Evolutionary conservation across 371 early-diverging fungal genomes (phyloP).

Genomic region (Mycotypha africana): DNA sequence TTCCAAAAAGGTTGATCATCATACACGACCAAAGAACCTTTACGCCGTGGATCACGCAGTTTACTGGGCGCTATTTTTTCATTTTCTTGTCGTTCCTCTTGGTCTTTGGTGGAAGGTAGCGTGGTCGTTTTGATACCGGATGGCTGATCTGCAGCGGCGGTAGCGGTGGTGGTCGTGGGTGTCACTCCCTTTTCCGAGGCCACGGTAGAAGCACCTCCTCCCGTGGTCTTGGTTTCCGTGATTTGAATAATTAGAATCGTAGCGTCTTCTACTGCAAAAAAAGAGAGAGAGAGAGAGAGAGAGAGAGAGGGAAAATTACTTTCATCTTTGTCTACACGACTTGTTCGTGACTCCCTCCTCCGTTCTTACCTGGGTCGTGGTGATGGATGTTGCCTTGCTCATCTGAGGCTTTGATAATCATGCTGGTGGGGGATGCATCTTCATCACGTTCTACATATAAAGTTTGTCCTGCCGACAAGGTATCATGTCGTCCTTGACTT

Average conservation of each 20-base stretch:
- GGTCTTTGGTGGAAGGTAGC: constrained; percentile 16
- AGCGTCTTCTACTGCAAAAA: constrained; percentile 25
- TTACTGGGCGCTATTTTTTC: constrained; percentile 21
- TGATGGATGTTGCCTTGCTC: constrained; percentile 20
- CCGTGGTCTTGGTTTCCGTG: constrained; percentile 19
- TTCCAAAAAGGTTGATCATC: constrained; percentile 50
- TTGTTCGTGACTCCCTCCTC: too few species aligned
- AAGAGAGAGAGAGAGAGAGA: too few species aligned
- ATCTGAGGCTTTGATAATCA: constrained; percentile 38
- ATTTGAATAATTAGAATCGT: constrained; percentile 36
- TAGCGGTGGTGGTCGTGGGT: constrained; percentile 20
- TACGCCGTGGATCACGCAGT: constrained; percentile 38
- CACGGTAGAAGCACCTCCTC: constrained; percentile 17
- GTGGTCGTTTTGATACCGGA: too few species aligned
- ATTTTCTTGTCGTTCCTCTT: too few species aligned
- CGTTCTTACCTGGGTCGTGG: constrained; percentile 24
- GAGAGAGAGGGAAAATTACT: too few species aligned
- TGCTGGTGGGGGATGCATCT: constrained; percentile 55
- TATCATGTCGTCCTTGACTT: constrained; percentile 11
- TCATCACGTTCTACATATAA: constrained; percentile 59
- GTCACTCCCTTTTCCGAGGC: constrained; percentile 19
- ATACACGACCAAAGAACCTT: constrained; percentile 58
- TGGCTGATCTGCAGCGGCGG: neutral
- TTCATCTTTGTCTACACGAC: neutral
- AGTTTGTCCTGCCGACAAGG: constrained; percentile 45